These are phyloP conservation scores for Crithidia thermophila DNA, from an alignment of 208 protist genomes.

Conservation along the genomic window DNA sequence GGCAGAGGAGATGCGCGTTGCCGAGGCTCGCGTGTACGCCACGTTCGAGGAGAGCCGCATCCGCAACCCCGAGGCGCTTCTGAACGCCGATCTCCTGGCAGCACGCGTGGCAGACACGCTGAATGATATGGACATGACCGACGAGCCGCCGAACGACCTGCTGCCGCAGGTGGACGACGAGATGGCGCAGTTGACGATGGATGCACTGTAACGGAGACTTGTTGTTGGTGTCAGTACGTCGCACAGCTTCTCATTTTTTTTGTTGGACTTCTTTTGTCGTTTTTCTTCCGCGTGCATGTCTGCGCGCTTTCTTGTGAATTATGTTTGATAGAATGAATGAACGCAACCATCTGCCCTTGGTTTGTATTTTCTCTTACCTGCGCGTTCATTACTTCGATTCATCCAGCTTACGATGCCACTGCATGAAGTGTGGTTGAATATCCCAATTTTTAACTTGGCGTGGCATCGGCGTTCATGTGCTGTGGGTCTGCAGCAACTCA, in stretches of 20 bases:
- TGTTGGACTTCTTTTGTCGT: too few relatives aligned
- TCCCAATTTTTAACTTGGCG: too few relatives aligned
- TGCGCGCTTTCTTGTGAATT: too few relatives aligned
- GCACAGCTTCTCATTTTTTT: neutral
- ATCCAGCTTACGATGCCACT: too few relatives aligned
- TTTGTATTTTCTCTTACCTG: too few relatives aligned
- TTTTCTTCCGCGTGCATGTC: too few relatives aligned
- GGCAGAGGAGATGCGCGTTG: constrained; percentile 37
- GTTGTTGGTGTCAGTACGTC: neutral
- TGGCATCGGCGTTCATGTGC: too few relatives aligned
- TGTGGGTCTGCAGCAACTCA: too few relatives aligned
- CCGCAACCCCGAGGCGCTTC: constrained; percentile 21
- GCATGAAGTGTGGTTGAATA: too few relatives aligned
- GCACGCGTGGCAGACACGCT: constrained; percentile 25
- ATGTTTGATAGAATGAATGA: too few relatives aligned
- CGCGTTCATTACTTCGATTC: too few relatives aligned
- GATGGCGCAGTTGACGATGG: neutral
- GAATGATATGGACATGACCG: constrained; percentile 3
- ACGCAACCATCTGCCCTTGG: too few relatives aligned
- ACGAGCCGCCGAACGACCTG: neutral
- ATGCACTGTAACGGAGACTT: neutral
- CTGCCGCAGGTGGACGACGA: constrained; percentile 3
- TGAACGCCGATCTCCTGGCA: constrained; percentile 26
- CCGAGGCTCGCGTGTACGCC: constrained; percentile 45
- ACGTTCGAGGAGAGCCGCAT: constrained; percentile 35